Base-by-base conservation (phyloP, 2,329 filamentous ascomycete genomes). In the Ascochyta viciae-villosae region DNA sequence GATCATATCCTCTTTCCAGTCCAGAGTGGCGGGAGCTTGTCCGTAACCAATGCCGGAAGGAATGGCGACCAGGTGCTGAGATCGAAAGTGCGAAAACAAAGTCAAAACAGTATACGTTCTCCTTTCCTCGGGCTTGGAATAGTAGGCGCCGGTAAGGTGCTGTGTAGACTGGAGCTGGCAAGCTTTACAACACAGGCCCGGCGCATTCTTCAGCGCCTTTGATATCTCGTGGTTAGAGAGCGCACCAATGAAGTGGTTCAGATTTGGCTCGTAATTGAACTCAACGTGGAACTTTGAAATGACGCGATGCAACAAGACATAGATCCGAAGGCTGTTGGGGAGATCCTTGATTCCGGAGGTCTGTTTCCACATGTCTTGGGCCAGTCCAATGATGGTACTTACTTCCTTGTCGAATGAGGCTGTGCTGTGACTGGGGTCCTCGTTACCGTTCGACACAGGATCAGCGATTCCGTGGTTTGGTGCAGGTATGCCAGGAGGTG, bases 1-100 rank as follows among this genome's bases (percentile, higher is more conserved):
- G 48, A 89, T 81, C 84, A 88, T 87, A 54, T 87, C 81, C 53
- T 78, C 78, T 56, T 81, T 83, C 86, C 86, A 88, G 64, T 87
- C 82, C 27, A 77, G 65, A 10, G 69, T 63, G 24, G 58, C 35
- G 16, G 61, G 22, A 9, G 54, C 57, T 27, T 66, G 66, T 45
- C 71, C 68, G 49, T 65, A 67, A 31, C 55, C 63, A 53, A 62
- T 63, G 6, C 61, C 61, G 22, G 63, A 55, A 27, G 62, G 57
- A 35, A 63, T 60, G 19, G 52, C 39, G 26, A 71, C 56, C 58
- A 76, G 64, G 70, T 86, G 82, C 53, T 87, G 86, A 61, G 87
- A 83, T 52, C 82, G 83, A 58, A 84, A 82, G 52, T 90, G 81
- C 48, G 83, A 81, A 26, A 85, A 81, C 15, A 89, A 76, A n/a